A percentile compares a stretch with the other conserved stretches of the same genome.
These are phyloP conservation scores for Gentiana dahurica DNA, from an alignment of 257 asterid genomes.

Conservation along the genomic window DNA sequence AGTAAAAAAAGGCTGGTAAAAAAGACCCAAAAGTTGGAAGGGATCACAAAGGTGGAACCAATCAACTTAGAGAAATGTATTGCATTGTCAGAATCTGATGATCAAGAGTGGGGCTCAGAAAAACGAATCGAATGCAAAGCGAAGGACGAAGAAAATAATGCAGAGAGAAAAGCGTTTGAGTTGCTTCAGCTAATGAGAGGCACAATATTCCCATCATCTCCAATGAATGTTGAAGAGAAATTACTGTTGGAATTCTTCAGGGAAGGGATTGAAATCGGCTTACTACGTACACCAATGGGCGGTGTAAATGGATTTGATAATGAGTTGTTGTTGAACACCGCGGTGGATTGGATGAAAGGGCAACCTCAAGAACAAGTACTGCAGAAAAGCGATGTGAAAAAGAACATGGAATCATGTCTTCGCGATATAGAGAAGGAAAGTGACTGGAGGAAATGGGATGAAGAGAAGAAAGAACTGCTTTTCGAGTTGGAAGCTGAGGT, in stretches of 20 bases:
- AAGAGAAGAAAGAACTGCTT: constrained; percentile 38
- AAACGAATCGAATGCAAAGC: constrained; percentile 11
- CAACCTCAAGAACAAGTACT: constrained; percentile 5
- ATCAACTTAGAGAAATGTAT: constrained; percentile 37
- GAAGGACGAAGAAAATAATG: constrained; percentile 17
- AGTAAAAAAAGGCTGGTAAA: constrained; percentile 45
- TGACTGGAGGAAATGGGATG: constrained; percentile 40
- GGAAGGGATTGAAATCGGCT: constrained; percentile 17
- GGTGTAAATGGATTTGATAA: neutral
- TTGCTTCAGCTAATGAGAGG: constrained; percentile 31
- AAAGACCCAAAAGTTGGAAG: constrained; percentile 49
- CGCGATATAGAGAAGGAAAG: constrained; percentile 55
- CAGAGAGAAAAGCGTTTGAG: constrained; percentile 17
- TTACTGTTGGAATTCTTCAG: constrained; percentile 49
- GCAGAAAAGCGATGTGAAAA: constrained; percentile 37
- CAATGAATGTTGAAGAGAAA: constrained; percentile 23
- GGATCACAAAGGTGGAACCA: constrained; percentile 57
- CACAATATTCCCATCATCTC: constrained; percentile 27
- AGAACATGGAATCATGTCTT: constrained; percentile 41
- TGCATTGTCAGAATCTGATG: constrained; percentile 32
- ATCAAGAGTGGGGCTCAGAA: constrained; percentile 22
- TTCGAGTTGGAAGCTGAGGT: constrained; percentile 49
- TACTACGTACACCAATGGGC: neutral
- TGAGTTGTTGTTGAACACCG: constrained; percentile 23
- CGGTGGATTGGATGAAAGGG: constrained; percentile 44